These are phyloP conservation scores for Berberis thunbergii DNA, from an alignment of 164 flowering plant genomes.

Conservation along the genomic window DNA sequence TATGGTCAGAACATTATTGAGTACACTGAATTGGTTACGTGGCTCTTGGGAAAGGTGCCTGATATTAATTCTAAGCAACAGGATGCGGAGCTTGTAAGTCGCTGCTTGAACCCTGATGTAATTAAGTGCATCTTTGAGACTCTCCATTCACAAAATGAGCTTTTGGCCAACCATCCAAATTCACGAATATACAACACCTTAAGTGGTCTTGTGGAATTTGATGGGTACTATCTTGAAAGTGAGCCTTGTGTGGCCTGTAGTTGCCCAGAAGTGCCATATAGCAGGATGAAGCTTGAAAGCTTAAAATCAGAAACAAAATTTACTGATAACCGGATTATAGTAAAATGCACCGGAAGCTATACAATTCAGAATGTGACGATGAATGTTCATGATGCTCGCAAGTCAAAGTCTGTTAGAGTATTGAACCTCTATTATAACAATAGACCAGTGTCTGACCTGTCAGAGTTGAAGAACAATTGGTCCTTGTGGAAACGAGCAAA, in stretches of 20 bases:
- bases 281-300: slow-evolving; percentile 94
- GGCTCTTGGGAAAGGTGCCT: slow-evolving; percentile 66
- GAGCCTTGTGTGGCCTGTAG: slow-evolving; percentile 99
- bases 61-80: slow-evolving; percentile 57
- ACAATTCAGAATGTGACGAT: slow-evolving; percentile 93
- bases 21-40: slow-evolving; percentile 73
- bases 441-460: slow-evolving; percentile 92
- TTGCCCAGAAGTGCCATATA: slow-evolving; percentile 95
- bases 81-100: slow-evolving; percentile 55
- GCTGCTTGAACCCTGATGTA: slow-evolving; percentile 77
- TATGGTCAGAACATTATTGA: slow-evolving; percentile 94
- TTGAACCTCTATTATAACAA: slow-evolving; percentile 94
- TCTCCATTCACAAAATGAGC: slow-evolving; percentile 88
- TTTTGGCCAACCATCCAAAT: slow-evolving; percentile 96
- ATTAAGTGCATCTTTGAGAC: slow-evolving; percentile 77
- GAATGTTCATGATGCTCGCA: slow-evolving; percentile 99
- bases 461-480: slow-evolving; percentile 98
- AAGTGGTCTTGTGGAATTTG: slow-evolving; percentile 92
- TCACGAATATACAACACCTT: slow-evolving; percentile 93
- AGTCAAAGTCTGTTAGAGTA: slow-evolving; percentile 92
- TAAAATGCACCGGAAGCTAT: slow-evolving; percentile 97
- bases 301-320: slow-evolving; percentile 95
- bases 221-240: slow-evolving; percentile 99
- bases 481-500: slow-evolving; percentile 98
- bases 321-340: slow-evolving; percentile 97